Percentiles rank a stretch among this genome's conserved stretches.
Evolutionary conservation across 257 asterid species (phyloP).

Genomic region (Knoxia roxburghii): DNA sequence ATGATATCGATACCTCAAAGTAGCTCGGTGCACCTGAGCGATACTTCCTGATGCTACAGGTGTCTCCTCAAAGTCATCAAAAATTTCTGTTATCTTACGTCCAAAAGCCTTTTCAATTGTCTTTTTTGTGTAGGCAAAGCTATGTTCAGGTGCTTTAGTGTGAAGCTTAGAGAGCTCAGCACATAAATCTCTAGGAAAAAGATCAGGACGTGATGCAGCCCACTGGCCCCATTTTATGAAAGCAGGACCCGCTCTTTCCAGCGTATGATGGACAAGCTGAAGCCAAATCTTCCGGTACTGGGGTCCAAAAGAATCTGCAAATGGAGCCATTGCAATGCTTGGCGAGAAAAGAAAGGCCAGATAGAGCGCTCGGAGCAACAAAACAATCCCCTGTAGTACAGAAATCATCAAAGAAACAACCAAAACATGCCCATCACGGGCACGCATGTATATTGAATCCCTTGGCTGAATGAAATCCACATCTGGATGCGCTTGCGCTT

Average conservation of each 20-base stretch:
- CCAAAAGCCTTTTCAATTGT: conserved; percentile 29
- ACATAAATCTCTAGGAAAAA: conserved; percentile 79
- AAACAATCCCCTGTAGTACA: conserved; percentile 41
- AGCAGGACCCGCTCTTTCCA: conserved; percentile 94
- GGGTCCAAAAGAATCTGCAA: conserved; percentile 78
- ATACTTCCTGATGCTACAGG: conserved; percentile 34
- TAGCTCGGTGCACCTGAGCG: conserved; percentile 32
- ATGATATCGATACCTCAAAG: conserved; percentile 16
- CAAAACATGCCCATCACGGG: conserved; percentile 55
- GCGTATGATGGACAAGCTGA: conserved; percentile 69
- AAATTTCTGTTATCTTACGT: conserved; percentile 23
- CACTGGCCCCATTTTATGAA: conserved; percentile 99
- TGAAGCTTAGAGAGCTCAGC: conserved; percentile 89
- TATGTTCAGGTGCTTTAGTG: conserved; percentile 85
- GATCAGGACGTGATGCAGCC: conserved; percentile 99
- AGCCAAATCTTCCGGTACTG: conserved; percentile 72
- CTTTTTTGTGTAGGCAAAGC: conserved; percentile 61
- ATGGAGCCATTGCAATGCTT: conserved; percentile 84
- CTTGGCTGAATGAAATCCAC: conserved; percentile 36
- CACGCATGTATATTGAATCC: conserved; percentile 47
- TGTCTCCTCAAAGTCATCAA: conserved; percentile 26
- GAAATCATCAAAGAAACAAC: conserved; percentile 41
- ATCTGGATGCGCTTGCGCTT: conserved; percentile 42
- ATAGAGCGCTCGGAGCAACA: conserved; percentile 61
- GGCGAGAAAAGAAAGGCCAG: conserved; percentile 75